phyloP scores from a whole-genome alignment of 2,329 filamentous ascomycete genomes.

The Trichoderma semiorbis region DNA sequence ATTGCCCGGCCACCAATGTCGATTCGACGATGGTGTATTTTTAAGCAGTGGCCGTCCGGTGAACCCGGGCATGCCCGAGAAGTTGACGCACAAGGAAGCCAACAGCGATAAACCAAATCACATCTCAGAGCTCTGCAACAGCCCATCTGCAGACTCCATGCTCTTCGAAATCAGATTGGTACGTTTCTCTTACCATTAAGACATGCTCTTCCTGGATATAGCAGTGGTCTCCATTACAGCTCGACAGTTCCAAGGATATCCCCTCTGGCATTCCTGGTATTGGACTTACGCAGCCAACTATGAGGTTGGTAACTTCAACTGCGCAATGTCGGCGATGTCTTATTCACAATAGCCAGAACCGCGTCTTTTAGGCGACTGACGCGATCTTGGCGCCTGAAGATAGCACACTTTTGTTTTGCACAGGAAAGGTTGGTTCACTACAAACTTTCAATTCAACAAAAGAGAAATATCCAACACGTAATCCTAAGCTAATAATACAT shows the following conservation, averaged over 20 bases:
- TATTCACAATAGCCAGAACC: background rate
- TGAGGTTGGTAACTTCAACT: background rate
- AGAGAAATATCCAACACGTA: background rate
- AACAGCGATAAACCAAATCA: background rate
- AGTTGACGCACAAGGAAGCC: background rate
- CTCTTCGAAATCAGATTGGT: background rate
- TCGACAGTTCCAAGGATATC: background rate
- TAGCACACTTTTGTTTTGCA: background rate
- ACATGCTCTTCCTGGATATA: background rate
- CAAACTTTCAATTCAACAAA: background rate
- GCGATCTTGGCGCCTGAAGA: background rate
- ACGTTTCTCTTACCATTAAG: background rate
- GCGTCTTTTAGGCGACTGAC: background rate
- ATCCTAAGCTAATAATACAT: constrained; percentile 16
- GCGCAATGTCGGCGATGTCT: background rate
- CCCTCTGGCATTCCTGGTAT: background rate
- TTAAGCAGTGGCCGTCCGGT: background rate
- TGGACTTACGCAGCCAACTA: background rate
- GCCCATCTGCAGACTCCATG: background rate
- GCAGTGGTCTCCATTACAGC: background rate
- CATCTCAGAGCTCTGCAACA: background rate
- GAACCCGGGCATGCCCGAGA: background rate
- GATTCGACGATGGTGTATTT: background rate
- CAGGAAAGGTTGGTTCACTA: background rate
- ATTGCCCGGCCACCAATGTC: background rate